Conservation (phyloP, 768 basidiomycete genomes). For the Suillus variegatus region DNA sequence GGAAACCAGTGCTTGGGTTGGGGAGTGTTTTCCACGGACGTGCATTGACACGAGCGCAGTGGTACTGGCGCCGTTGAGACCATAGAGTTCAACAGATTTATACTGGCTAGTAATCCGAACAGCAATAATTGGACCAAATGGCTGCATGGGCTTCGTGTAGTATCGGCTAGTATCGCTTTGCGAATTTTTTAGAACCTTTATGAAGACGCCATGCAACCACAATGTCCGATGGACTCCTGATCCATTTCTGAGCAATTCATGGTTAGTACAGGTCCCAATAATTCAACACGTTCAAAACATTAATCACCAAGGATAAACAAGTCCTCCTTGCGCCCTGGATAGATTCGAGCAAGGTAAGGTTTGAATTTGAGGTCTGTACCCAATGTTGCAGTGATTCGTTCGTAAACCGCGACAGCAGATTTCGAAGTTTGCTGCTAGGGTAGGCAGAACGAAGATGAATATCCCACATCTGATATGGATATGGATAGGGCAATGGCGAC, state of each 20-base stretch:
- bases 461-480: background rate
- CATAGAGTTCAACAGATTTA: background rate
- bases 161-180: background rate
- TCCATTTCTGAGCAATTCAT: background rate
- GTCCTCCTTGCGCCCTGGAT: background rate
- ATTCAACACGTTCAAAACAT: background rate
- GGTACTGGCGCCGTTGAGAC: background rate
- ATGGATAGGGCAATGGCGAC: background rate
- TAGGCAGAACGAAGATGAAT: background rate
- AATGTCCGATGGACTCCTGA: background rate
- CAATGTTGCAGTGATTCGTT: background rate
- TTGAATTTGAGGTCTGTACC: background rate
- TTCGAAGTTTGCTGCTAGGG: background rate
- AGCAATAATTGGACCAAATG: background rate
- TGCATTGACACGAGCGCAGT: background rate
- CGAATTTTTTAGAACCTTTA: background rate
- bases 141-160: background rate
- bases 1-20: too few species aligned
- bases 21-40: background rate
- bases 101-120: background rate
- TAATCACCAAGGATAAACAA: slow-evolving; percentile 18
- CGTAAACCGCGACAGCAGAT: background rate
- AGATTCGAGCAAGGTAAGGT: background rate
- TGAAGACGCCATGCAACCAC: background rate
- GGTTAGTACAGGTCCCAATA: background rate